Base-by-base conservation (phyloP, 306 rosid species). In the Cucurbita ficifolia region DNA sequence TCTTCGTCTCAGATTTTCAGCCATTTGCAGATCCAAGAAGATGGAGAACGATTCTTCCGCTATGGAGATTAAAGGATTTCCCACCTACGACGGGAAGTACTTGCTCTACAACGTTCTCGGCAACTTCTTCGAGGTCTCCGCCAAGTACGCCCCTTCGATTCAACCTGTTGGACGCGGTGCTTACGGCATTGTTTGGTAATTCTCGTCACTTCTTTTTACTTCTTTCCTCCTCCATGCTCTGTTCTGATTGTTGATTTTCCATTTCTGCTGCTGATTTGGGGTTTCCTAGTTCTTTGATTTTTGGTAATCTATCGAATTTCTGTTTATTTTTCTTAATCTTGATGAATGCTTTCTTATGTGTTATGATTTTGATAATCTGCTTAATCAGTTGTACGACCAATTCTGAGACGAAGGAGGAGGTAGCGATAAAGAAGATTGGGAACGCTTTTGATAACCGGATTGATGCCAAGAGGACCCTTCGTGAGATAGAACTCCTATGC, bases 141-240 rank as follows among this genome's bases (percentile, higher is more conserved):
- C 90, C 53, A 90, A 94, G 43, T 94, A 90, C 68, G 81, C 76
- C 39, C 96, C 98, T 33, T 96, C 98, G 18, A 81, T 94, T 1
- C 86, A 85, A 42, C 98, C 98, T 40, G 95, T 94, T 43, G 97
- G 98, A 24, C 95, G 98, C 55, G 98, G 98, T 53, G 95, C 98
- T 5, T 90, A 90, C 81, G 98, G 96, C 83, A 84, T 90, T 87
- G 97, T 94, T 73, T 94, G 98, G 98, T 94, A 70, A 17, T 33
- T 33, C 18, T 33, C 18, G 10, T 40, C n/a, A 18, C 62, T 29
- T 18, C 49, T 60, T 43, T 24, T 24, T 24, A 24, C 29, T 24
- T 24, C 33, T 29, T 2, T 29, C 2, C 33, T 29, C 33, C 33
- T 29, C 33, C 3, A 2, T 29, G 33, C 13, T 29, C 0, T 10